These are phyloP conservation scores for Coniochaeta ligniaria DNA, from an alignment of 2,329 filamentous ascomycete genomes.

Conservation along the genomic window DNA sequence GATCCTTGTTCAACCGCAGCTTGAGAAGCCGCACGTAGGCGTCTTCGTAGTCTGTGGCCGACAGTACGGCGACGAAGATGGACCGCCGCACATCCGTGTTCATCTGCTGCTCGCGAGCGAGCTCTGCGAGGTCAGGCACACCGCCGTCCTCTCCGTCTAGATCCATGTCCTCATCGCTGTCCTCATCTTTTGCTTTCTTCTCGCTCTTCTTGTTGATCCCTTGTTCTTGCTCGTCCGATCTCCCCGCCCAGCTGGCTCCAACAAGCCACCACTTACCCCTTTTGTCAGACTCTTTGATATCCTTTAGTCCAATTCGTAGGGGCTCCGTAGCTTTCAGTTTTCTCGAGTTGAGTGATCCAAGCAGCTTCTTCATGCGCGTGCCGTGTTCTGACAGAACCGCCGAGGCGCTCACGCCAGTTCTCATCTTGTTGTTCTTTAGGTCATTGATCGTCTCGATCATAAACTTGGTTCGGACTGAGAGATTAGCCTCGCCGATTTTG, in stretches of 20 bases:
- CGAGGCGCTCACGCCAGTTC: constrained; percentile 64
- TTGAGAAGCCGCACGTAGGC: constrained; percentile 74
- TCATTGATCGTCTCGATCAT: constrained; percentile 97
- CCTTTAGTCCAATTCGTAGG: constrained; percentile 70
- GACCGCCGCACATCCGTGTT: constrained; percentile 79
- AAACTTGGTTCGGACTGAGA: constrained; percentile 87
- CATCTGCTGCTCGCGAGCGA: constrained; percentile 78
- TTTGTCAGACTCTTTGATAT: constrained; percentile 77
- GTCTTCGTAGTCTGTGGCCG: constrained; percentile 75
- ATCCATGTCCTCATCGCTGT: constrained; percentile 22
- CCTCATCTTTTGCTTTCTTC: constrained; percentile 25
- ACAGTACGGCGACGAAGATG: constrained; percentile 91
- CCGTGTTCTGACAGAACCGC: constrained; percentile 73
- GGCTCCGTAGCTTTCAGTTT: constrained; percentile 70
- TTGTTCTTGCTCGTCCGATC: constrained; percentile 12
- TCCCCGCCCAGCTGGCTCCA: constrained; percentile 77
- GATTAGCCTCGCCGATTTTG: constrained; percentile 57
- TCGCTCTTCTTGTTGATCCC: background rate
- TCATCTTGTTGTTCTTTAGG: constrained; percentile 88
- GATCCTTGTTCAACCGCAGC: constrained; percentile 76
- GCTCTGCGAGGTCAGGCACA: constrained; percentile 62
- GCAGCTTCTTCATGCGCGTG: constrained; percentile 78
- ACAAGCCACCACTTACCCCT: constrained; percentile 98
- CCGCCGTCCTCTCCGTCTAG: constrained; percentile 33
- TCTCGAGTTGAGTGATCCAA: constrained; percentile 66